Evolutionary conservation across 1,139 yeast species (phyloP), one percentile per base, ranked within the genome.

Genomic region (Geotrichum bryndzae): DNA sequence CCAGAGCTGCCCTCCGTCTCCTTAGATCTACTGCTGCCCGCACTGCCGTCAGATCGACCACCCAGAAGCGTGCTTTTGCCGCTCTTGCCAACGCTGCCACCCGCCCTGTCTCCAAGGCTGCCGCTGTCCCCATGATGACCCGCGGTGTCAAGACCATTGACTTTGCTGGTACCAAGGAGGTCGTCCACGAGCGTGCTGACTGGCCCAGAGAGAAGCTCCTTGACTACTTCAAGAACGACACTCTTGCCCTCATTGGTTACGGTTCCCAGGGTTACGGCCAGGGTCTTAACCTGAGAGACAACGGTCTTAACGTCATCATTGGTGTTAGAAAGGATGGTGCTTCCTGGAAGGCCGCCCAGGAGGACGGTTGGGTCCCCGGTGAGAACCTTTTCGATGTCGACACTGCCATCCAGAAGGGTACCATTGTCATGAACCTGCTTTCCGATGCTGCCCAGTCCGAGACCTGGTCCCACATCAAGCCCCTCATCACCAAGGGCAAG

Each of bases 201-300:
- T 94, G 99, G 99, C 99, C 99, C 80, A 85, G 88, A 78, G 99
- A 94, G 82, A 94, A 88, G 83, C 84, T 94, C 74, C 84, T 87
- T 70, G 95, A 91, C 75, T 94, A 91, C 85, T 94, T 94, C 90
- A 92, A 94, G 85, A 82, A 92, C 80, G 99, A 94, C 79, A 94
- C 99, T 67, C 82, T 94, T 76, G 98, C 99, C 70, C 82, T 94
- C 76, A 92, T 94, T 72, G 99, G 99, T 80, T 94, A 94, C 86
- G 99, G 99, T 76, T 94, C 99, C 71, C 99, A 94, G 84, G 99
- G 99, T 82, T 94, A 94, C 84, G 99, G 99, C 77, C 99, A 94
- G 84, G 98, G 97, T 81, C 87, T 94, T 74, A 94, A 94, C 91
- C 82, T 94, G 83, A 90, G 99, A 83, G 99, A 94, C 84, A 92